Evolutionary conservation across 2,329 filamentous ascomycete genomes (phyloP).

Genomic region (Fusarium camptoceras): DNA sequence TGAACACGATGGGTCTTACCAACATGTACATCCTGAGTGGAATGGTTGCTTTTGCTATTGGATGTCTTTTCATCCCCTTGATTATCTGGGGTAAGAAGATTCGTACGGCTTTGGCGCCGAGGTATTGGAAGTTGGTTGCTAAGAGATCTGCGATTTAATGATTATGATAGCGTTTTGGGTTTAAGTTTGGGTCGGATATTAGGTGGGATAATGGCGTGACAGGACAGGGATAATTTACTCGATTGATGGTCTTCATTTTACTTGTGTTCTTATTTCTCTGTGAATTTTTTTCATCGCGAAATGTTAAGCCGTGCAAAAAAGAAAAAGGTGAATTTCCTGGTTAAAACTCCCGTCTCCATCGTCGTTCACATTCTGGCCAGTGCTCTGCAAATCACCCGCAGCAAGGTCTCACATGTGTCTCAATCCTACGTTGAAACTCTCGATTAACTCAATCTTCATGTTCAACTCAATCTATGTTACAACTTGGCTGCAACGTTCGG

Average conservation of each 20-base stretch:
- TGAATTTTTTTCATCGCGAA: too few relatives aligned
- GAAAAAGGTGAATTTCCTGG: rapidly evolving
- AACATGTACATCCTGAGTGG: constrained; percentile 48
- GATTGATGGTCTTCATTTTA: background rate
- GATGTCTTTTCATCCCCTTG: constrained; percentile 45
- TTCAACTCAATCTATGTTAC: background rate
- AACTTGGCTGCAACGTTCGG: constrained; percentile 16
- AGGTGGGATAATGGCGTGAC: background rate
- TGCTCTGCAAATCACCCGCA: background rate
- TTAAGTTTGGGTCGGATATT: background rate
- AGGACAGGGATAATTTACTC: background rate
- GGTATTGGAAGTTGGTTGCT: constrained; percentile 45
- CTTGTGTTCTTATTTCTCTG: too few relatives aligned
- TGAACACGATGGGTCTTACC: constrained; percentile 47
- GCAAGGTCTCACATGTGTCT: background rate
- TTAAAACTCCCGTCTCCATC: background rate
- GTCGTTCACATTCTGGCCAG: background rate
- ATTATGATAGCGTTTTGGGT: background rate
- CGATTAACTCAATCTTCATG: background rate
- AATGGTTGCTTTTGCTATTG: constrained; percentile 41
- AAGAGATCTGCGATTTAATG: constrained; percentile 28
- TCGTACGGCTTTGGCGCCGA: constrained; percentile 30
- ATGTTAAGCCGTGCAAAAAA: rapidly evolving
- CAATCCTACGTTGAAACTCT: background rate
- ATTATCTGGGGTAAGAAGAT: constrained; percentile 50